Base-by-base conservation (phyloP, 2,329 filamentous ascomycete genomes). In the Aspergillus pseudotamarii region DNA sequence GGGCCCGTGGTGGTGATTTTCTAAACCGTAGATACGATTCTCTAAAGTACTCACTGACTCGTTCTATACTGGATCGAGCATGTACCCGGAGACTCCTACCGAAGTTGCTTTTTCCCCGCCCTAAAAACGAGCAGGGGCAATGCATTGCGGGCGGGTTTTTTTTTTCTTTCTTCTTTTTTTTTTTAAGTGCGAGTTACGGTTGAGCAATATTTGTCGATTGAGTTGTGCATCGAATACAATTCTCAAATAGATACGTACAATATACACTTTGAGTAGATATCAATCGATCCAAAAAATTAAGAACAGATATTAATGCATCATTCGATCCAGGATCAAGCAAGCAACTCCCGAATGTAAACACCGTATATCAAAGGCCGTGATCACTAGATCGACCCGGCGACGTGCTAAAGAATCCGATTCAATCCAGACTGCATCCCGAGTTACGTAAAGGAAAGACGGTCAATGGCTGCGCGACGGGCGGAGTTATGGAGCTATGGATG, bases 361-460 rank as follows among this genome's bases (percentile, higher is more conserved):
- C 28, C 48, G 48, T 32, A n/a, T 51, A 51, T 51, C 46, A 50
- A 32, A 36, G n/a, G 32, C 30, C 55, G 34, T 45, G 30, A 32
- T 55, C 46, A 59, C 61, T 53, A 34, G 45, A 41, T 55, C 38
- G 41, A 58, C 38, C 48, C 16, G 50, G 10, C 53, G 59, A 26
- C 38, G 55, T 53, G 55, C 34, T 28, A 30, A 38, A 38, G 36
- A 54, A 41, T 54, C 59, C 57, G 48, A 30, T 28, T 34, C 57
- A 53, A 21, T 48, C 56, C 46, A 28, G 45, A 69, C 66, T 64
- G 64, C 66, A 65, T 70, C 66, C 69, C 71, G 68, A 75, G 76
- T 79, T 79, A 79, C 77, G 77, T 79, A 79, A 79, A 78, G 75
- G 56, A 76, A 76, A 76, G 55, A 45, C 28, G 50, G 57, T 65